phyloP scores from a whole-genome alignment of 2,329 filamentous ascomycete species.

The Verticillium klebahnii region DNA sequence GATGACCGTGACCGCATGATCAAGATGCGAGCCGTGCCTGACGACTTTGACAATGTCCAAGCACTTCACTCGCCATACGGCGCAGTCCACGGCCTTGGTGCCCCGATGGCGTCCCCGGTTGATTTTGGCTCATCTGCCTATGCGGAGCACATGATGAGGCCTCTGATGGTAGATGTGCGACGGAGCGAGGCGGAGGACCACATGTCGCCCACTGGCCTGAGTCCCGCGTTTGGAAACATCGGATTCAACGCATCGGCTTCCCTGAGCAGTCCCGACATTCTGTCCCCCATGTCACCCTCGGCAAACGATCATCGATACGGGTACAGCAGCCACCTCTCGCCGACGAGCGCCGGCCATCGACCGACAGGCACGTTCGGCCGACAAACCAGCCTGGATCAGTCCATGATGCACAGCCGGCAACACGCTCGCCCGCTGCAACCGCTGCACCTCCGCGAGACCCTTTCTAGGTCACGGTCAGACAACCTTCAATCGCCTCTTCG shows the following conservation, averaged over 20 bases:
- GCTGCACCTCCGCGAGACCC: constrained; percentile 53
- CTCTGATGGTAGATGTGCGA: constrained; percentile 65
- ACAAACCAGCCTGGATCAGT: constrained; percentile 38
- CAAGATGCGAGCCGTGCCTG: constrained; percentile 66
- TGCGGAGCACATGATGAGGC: constrained; percentile 58
- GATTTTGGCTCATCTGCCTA: constrained; percentile 46
- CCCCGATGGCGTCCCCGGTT: constrained; percentile 42
- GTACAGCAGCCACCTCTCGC: constrained; percentile 42
- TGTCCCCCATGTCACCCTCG: constrained; percentile 53
- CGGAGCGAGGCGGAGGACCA: constrained; percentile 61
- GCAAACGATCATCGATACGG: constrained; percentile 48
- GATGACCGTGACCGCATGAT: constrained; percentile 68
- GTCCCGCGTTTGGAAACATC: constrained; percentile 62
- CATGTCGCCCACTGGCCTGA: constrained; percentile 62
- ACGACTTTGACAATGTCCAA: constrained; percentile 67
- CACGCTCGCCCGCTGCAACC: constrained; percentile 50
- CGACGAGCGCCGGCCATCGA: constrained; percentile 36
- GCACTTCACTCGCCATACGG: constrained; percentile 65
- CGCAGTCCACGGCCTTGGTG: constrained; percentile 49
- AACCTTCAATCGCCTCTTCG: constrained; percentile 54
- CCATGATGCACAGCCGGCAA: constrained; percentile 37
- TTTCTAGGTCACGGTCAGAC: constrained; percentile 53
- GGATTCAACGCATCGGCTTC: constrained; percentile 53
- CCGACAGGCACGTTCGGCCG: constrained; percentile 49
- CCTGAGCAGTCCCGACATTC: constrained; percentile 48